These are phyloP conservation scores for Yamadazyma songkhlaensis DNA, from an alignment of 1,139 yeast genomes.

Conservation along the genomic window DNA sequence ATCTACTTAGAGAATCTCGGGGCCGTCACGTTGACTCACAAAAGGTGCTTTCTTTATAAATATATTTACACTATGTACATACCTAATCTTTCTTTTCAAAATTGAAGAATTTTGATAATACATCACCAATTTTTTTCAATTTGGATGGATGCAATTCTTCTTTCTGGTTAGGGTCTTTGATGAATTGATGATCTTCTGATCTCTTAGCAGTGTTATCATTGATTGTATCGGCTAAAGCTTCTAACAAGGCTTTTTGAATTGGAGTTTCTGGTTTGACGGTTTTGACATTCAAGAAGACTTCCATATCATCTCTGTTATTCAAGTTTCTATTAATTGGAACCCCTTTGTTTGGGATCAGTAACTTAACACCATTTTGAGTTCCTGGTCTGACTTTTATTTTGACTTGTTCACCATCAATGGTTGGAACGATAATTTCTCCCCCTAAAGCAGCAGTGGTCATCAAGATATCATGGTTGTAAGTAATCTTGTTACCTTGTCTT, in stretches of 20 bases:
- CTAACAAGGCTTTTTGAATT: slow-evolving; percentile 89
- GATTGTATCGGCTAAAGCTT: slow-evolving; percentile 89
- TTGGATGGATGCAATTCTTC: slow-evolving; percentile 50
- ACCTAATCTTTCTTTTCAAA: slow-evolving; percentile 31
- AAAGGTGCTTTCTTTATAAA: background rate
- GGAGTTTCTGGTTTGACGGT: slow-evolving; percentile 75
- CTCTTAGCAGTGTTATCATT: slow-evolving; percentile 78
- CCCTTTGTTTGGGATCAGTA: slow-evolving; percentile 85
- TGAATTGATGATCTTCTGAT: slow-evolving; percentile 50
- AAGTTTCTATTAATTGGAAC: slow-evolving; percentile 65
- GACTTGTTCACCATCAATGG: slow-evolving; percentile 72
- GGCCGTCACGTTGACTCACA: no score
- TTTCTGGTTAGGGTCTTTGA: slow-evolving; percentile 32
- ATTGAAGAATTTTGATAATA: slow-evolving; percentile 63
- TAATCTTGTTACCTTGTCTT: slow-evolving; percentile 62
- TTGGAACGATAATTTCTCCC: slow-evolving; percentile 84
- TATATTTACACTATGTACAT: slow-evolving; percentile 8
- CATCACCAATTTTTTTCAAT: slow-evolving; percentile 58
- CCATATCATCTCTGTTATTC: slow-evolving; percentile 74
- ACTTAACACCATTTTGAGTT: slow-evolving; percentile 71
- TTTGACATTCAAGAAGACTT: slow-evolving; percentile 69
- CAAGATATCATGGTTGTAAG: slow-evolving; percentile 65
- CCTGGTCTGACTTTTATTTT: slow-evolving; percentile 85
- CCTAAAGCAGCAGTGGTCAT: slow-evolving; percentile 98
- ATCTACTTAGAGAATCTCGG: no score